Evolutionary conservation across 2,329 filamentous ascomycete genomes (phyloP), one percentile per base, ranked within the genome.

Genomic region (Colletotrichum graminicola): DNA sequence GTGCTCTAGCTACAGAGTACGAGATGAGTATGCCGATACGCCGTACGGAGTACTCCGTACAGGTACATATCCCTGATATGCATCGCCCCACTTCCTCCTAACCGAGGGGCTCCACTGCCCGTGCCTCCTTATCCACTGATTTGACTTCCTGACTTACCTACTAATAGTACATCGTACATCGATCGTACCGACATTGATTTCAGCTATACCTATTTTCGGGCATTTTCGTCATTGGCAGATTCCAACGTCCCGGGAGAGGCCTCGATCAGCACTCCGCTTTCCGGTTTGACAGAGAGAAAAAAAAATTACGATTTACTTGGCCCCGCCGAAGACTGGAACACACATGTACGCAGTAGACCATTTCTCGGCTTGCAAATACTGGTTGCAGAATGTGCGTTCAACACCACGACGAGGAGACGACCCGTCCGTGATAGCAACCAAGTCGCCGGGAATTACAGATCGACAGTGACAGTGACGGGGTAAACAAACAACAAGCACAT

Each of bases 221-320:
- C 45, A 39, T 39, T 54, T 55, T 51, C 32, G 29, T 47, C 39
- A 71, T 71, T 62, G 56, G 49, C 14, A 63, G 45, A 56, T 68
- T 71, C 65, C 59, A 68, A 71, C 65, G 52, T 60, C 21, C 23
- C 41, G 47, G 41, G 45, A 29, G 29, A 59, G 18, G 64, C 18
- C 23, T 57, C 16, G 29, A 47, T 51, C 34, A 54, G 59, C 54
- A 55, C 60, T 26, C n/a, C 61, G 47, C 43, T 41, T 29, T 23
- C 64, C 45, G 16, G 57, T 59, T 60, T 45, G 32, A 60, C 45
- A 39, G 23, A 41, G 47, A 60, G 4, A 69, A 55, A 36, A 63
- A n/a, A n/a, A n/a, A n/a, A n/a, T n/a, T 47, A 68, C 47, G 68
- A 63, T 39, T 64, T 54, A 68, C 65, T 47, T 26, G 34, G 65